A percentile compares a stretch with the other conserved stretches of the same genome.
Evolutionary conservation across 129 eudicot species (phyloP).

Genomic region (Lonicera japonica): DNA sequence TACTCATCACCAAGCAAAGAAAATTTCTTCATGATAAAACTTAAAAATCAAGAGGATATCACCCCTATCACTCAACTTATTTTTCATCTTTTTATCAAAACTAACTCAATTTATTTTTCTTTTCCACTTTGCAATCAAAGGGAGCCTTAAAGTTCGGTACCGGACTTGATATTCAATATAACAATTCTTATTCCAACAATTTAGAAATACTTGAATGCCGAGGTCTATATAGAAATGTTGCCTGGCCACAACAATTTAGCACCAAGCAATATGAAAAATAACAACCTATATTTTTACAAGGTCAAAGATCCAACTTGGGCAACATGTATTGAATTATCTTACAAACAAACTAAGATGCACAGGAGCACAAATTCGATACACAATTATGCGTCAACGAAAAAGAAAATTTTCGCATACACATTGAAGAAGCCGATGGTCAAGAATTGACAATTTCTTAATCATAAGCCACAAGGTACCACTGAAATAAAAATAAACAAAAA

Average conservation of each 20-base stretch:
- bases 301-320: neutral
- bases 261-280: neutral
- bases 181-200: no score
- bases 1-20: no score
- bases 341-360: neutral
- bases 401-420: neutral
- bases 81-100: no score
- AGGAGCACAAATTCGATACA: neutral
- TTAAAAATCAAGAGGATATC: no score
- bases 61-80: no score
- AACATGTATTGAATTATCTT: neutral
- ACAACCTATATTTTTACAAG: neutral
- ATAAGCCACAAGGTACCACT: neutral
- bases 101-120: no score
- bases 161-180: no score
- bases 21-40: no score
- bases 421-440: slow-evolving; percentile 1
- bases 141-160: no score
- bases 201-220: neutral
- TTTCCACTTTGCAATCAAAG: no score
- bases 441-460: neutral
- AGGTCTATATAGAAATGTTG: neutral
- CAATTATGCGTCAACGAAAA: neutral
- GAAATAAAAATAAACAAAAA: no score
- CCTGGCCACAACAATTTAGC: neutral